phyloP scores from a whole-genome alignment of 352 stramenopile species.

The Bremia lactucae region DNA sequence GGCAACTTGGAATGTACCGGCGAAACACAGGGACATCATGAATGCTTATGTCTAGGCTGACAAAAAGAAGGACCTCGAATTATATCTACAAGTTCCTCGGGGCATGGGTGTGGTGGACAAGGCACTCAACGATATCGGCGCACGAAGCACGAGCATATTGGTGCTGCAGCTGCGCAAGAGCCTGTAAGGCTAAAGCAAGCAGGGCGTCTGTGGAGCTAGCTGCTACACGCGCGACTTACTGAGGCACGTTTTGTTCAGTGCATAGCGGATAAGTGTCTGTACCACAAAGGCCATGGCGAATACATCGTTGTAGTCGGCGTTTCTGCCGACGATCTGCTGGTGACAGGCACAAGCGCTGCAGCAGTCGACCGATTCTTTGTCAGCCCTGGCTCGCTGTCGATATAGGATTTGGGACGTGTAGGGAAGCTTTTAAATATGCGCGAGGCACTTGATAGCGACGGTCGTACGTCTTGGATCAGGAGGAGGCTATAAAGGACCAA shows the following conservation, averaged over 20 bases:
- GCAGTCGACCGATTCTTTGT: neutral
- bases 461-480: neutral
- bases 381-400: neutral
- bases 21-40: neutral
- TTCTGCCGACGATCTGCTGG: neutral
- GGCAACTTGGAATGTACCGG: neutral
- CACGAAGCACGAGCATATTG: no score
- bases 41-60: neutral
- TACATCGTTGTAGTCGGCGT: neutral
- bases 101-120: neutral
- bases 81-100: neutral
- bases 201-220: neutral
- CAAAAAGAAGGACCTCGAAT: neutral
- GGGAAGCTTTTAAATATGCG: neutral
- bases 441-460: neutral
- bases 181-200: neutral
- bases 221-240: neutral
- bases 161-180: neutral
- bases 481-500: neutral
- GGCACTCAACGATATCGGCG: no score
- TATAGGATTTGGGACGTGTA: neutral
- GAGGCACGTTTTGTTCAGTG: neutral
- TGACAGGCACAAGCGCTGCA: neutral
- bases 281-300: neutral
- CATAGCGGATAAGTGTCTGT: no score